Evolutionary conservation across 768 basidiomycete species (phyloP).

Genomic region (Tricholoma saponaceum): DNA sequence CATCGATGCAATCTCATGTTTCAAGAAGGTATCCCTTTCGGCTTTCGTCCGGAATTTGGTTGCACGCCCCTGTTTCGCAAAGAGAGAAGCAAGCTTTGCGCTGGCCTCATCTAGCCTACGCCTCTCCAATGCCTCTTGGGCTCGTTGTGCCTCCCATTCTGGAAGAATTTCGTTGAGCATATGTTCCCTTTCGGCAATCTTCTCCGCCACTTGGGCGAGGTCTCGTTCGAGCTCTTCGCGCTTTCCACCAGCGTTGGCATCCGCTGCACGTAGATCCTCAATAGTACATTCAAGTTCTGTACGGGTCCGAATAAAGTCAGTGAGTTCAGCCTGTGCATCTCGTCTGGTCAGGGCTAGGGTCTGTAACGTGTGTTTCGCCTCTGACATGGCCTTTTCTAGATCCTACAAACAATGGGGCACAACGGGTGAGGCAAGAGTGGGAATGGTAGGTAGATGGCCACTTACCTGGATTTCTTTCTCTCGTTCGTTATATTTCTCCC

Average conservation of each 20-base stretch:
- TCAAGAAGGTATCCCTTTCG: conserved; percentile 81
- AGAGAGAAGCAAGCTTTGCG: conserved; percentile 68
- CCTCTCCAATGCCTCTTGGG: conserved; percentile 49
- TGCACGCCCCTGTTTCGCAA: conserved; percentile 87
- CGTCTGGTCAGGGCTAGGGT: conserved; percentile 65
- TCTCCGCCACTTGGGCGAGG: conserved; percentile 51
- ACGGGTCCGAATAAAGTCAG: conserved; percentile 77
- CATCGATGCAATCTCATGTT: conserved; percentile 73
- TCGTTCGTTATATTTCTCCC: conserved; percentile 77
- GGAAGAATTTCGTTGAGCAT: conserved; percentile 64
- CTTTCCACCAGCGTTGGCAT: conserved; percentile 59
- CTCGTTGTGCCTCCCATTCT: conserved; percentile 60
- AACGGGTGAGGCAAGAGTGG: not conserved
- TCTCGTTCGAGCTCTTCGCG: conserved; percentile 64
- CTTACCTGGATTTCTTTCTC: conserved; percentile 83
- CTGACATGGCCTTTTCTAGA: conserved; percentile 68
- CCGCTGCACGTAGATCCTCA: conserved; percentile 67
- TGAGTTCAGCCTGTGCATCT: conserved; percentile 79
- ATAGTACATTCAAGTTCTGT: conserved; percentile 87
- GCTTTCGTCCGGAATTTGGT: conserved; percentile 79
- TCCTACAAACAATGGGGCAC: conserved; percentile 36
- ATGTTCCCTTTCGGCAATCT: conserved; percentile 59
- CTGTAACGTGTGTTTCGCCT: conserved; percentile 67
- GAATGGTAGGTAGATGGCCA: conserved; percentile 1
- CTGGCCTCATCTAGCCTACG: conserved; percentile 71